Percentiles rank a stretch among this genome's conserved stretches.
Evolutionary conservation across 1,284 basidiomycete species (phyloP).

Genomic region (Pseudozyma tsukubaensis): DNA sequence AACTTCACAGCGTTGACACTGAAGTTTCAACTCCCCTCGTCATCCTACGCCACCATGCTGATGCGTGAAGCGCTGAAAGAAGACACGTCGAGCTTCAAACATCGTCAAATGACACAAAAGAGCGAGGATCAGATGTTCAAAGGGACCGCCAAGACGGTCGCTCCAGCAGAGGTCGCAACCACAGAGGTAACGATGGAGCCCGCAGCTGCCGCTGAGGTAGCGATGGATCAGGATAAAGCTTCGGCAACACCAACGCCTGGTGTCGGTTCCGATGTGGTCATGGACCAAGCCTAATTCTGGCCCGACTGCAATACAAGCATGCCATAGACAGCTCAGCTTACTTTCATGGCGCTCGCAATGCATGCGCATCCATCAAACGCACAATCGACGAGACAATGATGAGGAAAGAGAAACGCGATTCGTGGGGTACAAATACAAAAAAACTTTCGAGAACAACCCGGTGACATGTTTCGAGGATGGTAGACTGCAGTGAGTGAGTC

Average conservation of each 20-base stretch:
- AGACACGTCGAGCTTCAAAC: constrained; percentile 60
- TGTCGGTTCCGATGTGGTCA: too few relatives aligned
- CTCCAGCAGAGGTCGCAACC: constrained; percentile 13
- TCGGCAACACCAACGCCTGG: too few relatives aligned
- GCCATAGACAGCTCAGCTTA: not conserved
- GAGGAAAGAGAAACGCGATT: not conserved
- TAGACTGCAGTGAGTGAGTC: too few relatives aligned
- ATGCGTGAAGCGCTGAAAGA: constrained; percentile 65
- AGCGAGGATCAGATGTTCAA: constrained; percentile 56
- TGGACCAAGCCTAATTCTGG: too few relatives aligned
- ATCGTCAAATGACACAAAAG: constrained; percentile 50
- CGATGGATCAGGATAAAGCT: too few relatives aligned
- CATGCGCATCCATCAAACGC: not conserved
- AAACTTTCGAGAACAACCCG: not conserved
- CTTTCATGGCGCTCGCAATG: too few relatives aligned
- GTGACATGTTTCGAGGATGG: too few relatives aligned
- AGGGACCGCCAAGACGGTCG: constrained; percentile 3
- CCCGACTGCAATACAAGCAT: not conserved
- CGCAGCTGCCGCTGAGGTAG: too few relatives aligned
- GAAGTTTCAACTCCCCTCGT: constrained; percentile 59
- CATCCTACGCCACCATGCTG: constrained; percentile 66
- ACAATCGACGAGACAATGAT: not conserved
- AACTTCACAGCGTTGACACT: constrained; percentile 60
- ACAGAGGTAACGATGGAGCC: constrained; percentile 10
- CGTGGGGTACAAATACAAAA: constrained; percentile 29